Evolutionary conservation across 1,284 basidiomycete species (phyloP).

Genomic region (Vanrija humicola): DNA sequence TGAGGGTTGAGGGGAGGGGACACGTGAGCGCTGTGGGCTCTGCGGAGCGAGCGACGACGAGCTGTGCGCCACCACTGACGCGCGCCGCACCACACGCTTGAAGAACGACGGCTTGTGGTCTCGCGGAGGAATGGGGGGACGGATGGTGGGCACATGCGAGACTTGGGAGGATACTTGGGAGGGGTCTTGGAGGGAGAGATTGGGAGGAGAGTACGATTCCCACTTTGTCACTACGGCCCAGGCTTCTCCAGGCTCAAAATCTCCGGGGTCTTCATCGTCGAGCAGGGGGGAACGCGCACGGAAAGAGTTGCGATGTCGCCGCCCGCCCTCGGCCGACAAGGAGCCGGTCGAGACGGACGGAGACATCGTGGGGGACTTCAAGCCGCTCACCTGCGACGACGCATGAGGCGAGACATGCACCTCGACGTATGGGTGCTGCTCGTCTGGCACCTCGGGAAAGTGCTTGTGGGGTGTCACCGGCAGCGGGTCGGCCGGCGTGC

Average conservation of each 20-base stretch:
- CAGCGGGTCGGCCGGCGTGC: not conserved
- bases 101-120: no score
- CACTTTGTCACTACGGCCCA: conserved; percentile 46
- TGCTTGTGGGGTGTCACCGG: not conserved
- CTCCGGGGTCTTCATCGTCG: conserved; percentile 46
- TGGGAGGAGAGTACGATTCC: conserved; percentile 6
- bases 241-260: conserved; percentile 44
- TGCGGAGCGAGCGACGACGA: no score
- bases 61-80: no score
- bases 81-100: no score
- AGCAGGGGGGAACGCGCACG: conserved; percentile 29
- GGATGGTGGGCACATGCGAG: no score
- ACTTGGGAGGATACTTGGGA: no score
- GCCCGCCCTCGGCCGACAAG: not conserved
- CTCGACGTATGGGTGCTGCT: conserved; percentile 39
- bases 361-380: not conserved
- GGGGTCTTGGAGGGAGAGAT: no score
- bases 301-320: conserved; percentile 6
- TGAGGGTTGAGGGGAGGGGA: no score
- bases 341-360: not conserved
- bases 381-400: not conserved
- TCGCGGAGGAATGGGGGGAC: no score
- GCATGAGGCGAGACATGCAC: conserved; percentile 33
- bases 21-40: no score
- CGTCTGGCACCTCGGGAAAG: conserved; percentile 45